phyloP scores from a whole-genome alignment of 1,139 yeast species.

The Scheffersomyces titani region DNA sequence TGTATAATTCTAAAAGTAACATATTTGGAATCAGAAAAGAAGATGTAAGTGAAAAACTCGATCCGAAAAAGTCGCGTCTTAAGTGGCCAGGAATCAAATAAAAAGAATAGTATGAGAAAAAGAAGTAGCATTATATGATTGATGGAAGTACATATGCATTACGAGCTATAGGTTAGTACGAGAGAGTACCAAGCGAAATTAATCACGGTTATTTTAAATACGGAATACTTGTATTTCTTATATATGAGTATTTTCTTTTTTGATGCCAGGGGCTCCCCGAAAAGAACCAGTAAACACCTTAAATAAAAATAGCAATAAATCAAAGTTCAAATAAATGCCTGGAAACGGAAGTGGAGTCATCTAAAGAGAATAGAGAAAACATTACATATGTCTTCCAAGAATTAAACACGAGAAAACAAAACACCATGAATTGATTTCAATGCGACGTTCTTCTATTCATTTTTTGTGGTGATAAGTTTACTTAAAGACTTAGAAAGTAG shows the following conservation, averaged over 20 bases:
- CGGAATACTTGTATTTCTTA: not conserved
- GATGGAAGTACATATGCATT: no score
- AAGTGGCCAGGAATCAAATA: no score
- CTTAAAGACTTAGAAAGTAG: constrained; percentile 60
- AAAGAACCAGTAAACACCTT: not conserved
- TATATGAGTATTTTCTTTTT: not conserved
- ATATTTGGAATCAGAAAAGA: no score
- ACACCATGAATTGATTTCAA: constrained; percentile 1
- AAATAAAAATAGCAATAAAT: not conserved
- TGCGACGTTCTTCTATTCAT: constrained; percentile 2
- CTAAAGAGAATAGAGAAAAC: constrained; percentile 5
- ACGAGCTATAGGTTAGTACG: no score
- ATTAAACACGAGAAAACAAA: constrained; percentile 1
- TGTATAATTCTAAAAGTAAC: no score
- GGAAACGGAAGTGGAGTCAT: not conserved
- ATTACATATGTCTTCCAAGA: constrained; percentile 3
- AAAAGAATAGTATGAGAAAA: no score
- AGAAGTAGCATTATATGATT: no score
- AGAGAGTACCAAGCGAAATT: not conserved
- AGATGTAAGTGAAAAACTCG: no score
- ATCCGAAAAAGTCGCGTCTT: no score
- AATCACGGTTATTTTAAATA: not conserved
- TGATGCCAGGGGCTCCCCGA: not conserved
- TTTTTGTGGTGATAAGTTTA: constrained; percentile 9
- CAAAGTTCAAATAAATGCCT: constrained; percentile 1